Percentiles rank a stretch among this genome's conserved stretches.
phyloP scores from a whole-genome alignment of 192 early-diverging fungal species.

The Dimargaris verticillata region DNA sequence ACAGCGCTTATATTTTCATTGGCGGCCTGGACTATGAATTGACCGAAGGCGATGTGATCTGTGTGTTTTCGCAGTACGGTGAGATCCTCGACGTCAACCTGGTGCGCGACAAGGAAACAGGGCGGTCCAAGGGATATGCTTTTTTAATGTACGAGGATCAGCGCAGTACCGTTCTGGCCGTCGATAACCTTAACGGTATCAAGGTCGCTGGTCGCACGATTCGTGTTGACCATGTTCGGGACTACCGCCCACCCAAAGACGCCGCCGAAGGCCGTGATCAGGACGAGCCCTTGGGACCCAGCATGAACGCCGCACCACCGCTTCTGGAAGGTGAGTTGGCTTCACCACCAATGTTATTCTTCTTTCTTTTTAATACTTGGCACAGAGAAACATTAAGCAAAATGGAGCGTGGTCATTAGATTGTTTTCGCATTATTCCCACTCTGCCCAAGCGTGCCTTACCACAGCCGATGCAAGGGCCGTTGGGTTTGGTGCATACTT shows the following conservation, averaged over 20 bases:
- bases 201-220: conserved; percentile 38
- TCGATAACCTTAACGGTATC: conserved; percentile 86
- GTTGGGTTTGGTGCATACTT: not conserved
- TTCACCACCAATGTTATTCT: not conserved
- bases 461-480: not conserved
- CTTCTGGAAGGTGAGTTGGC: conserved; percentile 14
- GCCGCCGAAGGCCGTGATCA: conserved; percentile 21
- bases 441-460: too few relatives aligned
- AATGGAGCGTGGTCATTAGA: not conserved
- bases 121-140: conserved; percentile 67
- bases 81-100: conserved; percentile 83
- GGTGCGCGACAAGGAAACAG: conserved; percentile 73
- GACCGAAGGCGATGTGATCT: conserved; percentile 85
- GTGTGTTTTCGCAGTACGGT: conserved; percentile 88
- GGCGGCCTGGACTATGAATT: conserved; percentile 71
- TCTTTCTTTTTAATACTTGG: conserved; percentile 12
- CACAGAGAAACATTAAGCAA: conserved; percentile 15
- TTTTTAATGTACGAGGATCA: conserved; percentile 92
- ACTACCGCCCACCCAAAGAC: conserved; percentile 44
- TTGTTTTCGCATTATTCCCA: not conserved
- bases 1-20: conserved; percentile 79
- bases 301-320: conserved; percentile 35
- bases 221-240: conserved; percentile 59
- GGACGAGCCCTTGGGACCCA: conserved; percentile 18
- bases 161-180: conserved; percentile 71